Percentiles rank a stretch among this genome's conserved stretches.
These are phyloP conservation scores for Panellus pusillus DNA, from an alignment of 768 basidiomycete genomes.

Conservation along the genomic window DNA sequence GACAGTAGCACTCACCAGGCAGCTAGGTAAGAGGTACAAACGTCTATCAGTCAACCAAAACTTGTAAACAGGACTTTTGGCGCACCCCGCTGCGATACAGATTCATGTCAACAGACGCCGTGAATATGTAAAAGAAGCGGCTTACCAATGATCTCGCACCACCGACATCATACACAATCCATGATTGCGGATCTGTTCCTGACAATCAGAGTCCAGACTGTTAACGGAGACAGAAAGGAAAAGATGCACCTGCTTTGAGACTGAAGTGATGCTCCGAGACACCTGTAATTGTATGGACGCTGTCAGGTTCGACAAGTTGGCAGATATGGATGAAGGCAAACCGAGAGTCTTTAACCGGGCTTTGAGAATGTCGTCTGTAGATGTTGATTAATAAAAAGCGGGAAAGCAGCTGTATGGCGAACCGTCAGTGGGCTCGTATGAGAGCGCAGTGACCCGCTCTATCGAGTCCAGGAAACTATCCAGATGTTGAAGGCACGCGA, in stretches of 20 bases:
- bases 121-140: no score
- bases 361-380: conserved; percentile 52
- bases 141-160: no score
- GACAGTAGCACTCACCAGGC: conserved; percentile 34
- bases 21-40: conserved; percentile 1
- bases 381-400: neutral
- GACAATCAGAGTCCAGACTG: no score
- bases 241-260: conserved; percentile 37
- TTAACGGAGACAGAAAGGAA: no score
- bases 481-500: neutral
- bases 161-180: conserved; percentile 50
- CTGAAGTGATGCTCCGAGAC: conserved; percentile 60
- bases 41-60: neutral
- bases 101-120: neutral
- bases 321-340: neutral
- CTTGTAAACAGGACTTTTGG: neutral
- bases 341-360: conserved; percentile 49
- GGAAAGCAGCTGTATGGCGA: neutral
- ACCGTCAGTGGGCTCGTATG: conserved; percentile 56
- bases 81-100: conserved; percentile 34
- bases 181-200: conserved; percentile 22
- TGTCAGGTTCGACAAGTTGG: neutral
- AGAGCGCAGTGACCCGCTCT: conserved; percentile 43
- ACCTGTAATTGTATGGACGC: conserved; percentile 27
- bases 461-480: conserved; percentile 52